Percentiles rank a stretch among this genome's conserved stretches.
Evolutionary conservation across 1,284 basidiomycete genomes (phyloP).

Genomic region (Trichosporon sp.): DNA sequence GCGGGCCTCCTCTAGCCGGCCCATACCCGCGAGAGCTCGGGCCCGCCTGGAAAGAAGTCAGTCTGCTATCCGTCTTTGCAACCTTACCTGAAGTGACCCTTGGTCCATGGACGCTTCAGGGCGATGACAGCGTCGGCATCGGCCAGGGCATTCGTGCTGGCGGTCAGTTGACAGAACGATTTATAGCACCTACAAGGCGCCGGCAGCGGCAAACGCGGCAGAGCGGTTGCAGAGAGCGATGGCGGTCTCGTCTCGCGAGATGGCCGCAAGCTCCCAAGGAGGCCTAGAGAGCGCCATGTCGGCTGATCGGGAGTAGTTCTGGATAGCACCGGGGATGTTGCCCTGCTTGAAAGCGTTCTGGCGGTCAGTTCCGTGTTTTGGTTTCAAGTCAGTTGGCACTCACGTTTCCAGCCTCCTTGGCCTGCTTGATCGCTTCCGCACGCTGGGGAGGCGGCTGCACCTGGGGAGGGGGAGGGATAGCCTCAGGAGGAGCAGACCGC

Average conservation of each 20-base stretch:
- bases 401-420: slow-evolving; percentile 90
- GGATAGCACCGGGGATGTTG: slow-evolving; percentile 74
- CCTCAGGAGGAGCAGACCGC: slow-evolving; percentile 66
- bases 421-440: slow-evolving; percentile 68
- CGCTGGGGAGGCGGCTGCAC: slow-evolving; percentile 68
- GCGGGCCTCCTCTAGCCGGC: slow-evolving; percentile 71
- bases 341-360: slow-evolving; percentile 75
- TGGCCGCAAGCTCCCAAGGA: slow-evolving; percentile 80
- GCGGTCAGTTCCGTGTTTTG: neutral
- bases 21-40: slow-evolving; percentile 74
- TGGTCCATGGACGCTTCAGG: slow-evolving; percentile 85
- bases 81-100: slow-evolving; percentile 91
- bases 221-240: slow-evolving; percentile 88
- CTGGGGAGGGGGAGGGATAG: slow-evolving; percentile 77
- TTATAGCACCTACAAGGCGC: slow-evolving; percentile 59
- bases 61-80: slow-evolving; percentile 53
- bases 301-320: slow-evolving; percentile 80
- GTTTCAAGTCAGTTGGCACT: slow-evolving; percentile 36
- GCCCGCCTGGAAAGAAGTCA: slow-evolving; percentile 39
- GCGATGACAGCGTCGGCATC: slow-evolving; percentile 89
- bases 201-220: slow-evolving; percentile 76
- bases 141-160: slow-evolving; percentile 72
- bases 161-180: slow-evolving; percentile 26
- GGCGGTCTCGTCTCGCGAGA: slow-evolving; percentile 86
- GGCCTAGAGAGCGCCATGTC: slow-evolving; percentile 80